Base-by-base conservation (phyloP, 352 stramenopile genomes). In the Phytophthora agathidicida region DNA sequence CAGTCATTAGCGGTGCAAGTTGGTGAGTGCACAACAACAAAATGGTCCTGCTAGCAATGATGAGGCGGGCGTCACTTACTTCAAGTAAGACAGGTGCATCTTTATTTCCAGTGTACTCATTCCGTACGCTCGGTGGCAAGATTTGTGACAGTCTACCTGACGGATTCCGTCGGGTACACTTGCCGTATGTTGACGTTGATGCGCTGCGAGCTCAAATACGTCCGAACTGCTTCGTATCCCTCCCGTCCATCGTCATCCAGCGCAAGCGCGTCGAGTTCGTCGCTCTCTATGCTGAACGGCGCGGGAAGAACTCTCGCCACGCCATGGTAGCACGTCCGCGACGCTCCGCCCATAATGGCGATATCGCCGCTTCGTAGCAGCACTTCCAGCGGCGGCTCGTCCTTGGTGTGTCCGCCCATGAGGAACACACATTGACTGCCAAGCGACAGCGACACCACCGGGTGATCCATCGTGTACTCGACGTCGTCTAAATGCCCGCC, bases 161-260 rank as follows among this genome's bases (percentile, higher is more conserved):
- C n/a, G n/a, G n/a, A n/a, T n/a, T n/a, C 47, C 28, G 14, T 39
- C n/a, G 73, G 70, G 47, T 83, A 94, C 43, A 94, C 85, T 36
- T 93, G 85, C 5, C 85, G 79, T 19, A 94, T 57, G 53, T 94
- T 94, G 50, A 94, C 82, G 58, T 94, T 94, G 57, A 94, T 88
- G 28, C 85, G 80, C 28, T 89, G 75, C 8, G 65, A 55, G 28
- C 57, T 62, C 26, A 93, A 50, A 56, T 91, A 92, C 24, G 11
- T 65, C n/a, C 50, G 57, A 26, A 92, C 62, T 3, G 80, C 69
- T 9, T 46, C 57, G 4, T 76, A 69, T 7, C 89, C 69, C 7
- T 80, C 68, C 7, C 52, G 43, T 41, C 59, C 22, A 11, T 37
- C 27, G 10, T 57, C 33, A n/a, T 33, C 24, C 37, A 35, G 41